Base-by-base conservation (phyloP, 2,329 filamentous ascomycete genomes). In the Alternaria triticimaculans region DNA sequence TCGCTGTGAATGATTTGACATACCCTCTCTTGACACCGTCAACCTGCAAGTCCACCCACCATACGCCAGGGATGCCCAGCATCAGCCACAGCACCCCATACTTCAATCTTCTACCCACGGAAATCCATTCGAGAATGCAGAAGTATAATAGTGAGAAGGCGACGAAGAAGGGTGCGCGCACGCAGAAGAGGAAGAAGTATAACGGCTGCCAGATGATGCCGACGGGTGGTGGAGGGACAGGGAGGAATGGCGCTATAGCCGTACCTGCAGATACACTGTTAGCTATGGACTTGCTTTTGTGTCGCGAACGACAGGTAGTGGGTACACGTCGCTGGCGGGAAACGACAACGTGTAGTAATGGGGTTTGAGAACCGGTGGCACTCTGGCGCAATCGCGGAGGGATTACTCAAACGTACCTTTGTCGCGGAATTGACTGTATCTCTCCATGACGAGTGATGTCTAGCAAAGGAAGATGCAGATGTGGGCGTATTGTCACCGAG, bases 41-140 rank as follows among this genome's bases (percentile, higher is more conserved):
- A 69, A 99, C 93, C 80, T 97, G 95, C n/a, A 99, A 84, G 81
- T 99, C 96, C 60, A 97, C 90, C 95, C 95, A 98, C 94, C 94
- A 98, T 62, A 99, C 92, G 26, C 96, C 95, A 0, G 94, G 93
- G 63, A 97, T 91, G 41, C 89, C 91, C 71, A 99, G 87, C 69
- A 98, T 87, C 64, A 89, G 87, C 95, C 96, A 98, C 57, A 98
- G 83, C 53, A 93, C 88, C 12, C 92, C 88, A 82, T 98, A 98
- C 75, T 93, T 93, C 46, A 89, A 82, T 33, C 89, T 75, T 9
- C 86, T 86, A 1, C 88, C 89, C 10, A 91, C 85, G 0, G 94
- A 94, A 14, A 97, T 87, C 86, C 90, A 92, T 82, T 95, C 92
- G 57, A 98, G 86, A 64, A 97, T 74, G 64, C 92, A 77, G 78